phyloP scores from a whole-genome alignment of 2,329 filamentous ascomycete species.

The Zasmidium angulare region DNA sequence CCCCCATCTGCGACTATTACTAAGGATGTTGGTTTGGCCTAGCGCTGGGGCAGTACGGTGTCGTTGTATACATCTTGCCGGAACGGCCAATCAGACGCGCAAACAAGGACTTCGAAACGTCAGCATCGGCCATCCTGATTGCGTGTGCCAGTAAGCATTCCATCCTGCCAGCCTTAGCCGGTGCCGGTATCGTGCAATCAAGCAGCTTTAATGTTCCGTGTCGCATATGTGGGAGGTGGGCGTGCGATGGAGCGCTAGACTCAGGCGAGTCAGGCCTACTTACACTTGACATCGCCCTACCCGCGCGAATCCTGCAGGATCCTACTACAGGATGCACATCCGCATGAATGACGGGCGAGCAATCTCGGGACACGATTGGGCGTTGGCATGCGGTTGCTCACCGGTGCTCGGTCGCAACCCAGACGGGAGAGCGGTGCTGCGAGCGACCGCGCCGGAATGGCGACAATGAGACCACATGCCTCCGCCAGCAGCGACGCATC shows the following conservation, averaged over 20 bases:
- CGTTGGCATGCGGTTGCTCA: slow-evolving; percentile 5
- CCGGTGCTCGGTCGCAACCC: slow-evolving; percentile 15
- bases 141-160: slow-evolving; percentile 5
- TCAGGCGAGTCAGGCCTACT: slow-evolving; percentile 4
- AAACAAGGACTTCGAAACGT: slow-evolving; percentile 3
- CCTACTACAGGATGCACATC: slow-evolving; percentile 8
- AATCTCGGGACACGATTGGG: slow-evolving; percentile 14
- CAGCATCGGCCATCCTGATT: slow-evolving; percentile 5
- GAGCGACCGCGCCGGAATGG: background rate
- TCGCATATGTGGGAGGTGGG: slow-evolving; percentile 8
- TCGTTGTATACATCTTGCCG: background rate
- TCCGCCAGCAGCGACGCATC: background rate
- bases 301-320: slow-evolving; percentile 18
- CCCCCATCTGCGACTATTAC: slow-evolving; percentile 13
- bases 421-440: too few species aligned
- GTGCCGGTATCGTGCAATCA: slow-evolving; percentile 6
- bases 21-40: slow-evolving; percentile 8
- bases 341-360: slow-evolving; percentile 3
- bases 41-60: slow-evolving; percentile 1
- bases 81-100: slow-evolving; percentile 1
- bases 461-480: background rate
- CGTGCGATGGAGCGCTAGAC: slow-evolving; percentile 10
- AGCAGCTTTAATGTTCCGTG: slow-evolving; percentile 15
- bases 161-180: slow-evolving; percentile 5
- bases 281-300: slow-evolving; percentile 19